Conservation (phyloP, 2,329 filamentous ascomycete genomes). For the Colletotrichum phormii region DNA sequence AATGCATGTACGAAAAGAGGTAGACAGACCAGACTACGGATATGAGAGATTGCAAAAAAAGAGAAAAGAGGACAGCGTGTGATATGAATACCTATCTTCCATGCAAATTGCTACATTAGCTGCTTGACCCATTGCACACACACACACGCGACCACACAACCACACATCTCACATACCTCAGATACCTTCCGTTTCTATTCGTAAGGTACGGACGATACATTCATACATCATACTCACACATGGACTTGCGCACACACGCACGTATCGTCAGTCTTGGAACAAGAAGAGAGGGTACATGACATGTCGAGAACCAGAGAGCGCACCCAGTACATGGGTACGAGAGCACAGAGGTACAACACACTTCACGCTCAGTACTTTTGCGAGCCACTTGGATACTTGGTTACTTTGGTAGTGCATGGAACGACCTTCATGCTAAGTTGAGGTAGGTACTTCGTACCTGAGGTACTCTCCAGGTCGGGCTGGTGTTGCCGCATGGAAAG, state of each 20-base stretch:
- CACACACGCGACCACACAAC: not conserved
- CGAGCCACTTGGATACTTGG: not conserved
- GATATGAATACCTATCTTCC: constrained; percentile 20
- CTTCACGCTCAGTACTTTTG: not conserved
- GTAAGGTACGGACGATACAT: not conserved
- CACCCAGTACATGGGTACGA: constrained; percentile 26
- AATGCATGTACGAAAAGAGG: not conserved
- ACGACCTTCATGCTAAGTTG: not conserved
- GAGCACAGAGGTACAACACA: not conserved
- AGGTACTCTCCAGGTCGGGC: not conserved
- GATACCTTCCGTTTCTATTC: not conserved
- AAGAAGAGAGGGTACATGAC: not conserved
- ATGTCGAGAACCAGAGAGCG: constrained; percentile 10
- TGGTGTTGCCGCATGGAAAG: not conserved
- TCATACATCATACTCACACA: not conserved
- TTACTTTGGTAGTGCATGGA: not conserved
- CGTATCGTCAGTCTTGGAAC: not conserved
- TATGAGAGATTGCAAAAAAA: not conserved
- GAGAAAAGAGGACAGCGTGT: not conserved
- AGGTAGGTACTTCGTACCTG: not conserved
- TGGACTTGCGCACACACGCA: not conserved
- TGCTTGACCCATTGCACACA: constrained; percentile 17
- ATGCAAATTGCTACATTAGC: constrained; percentile 1
- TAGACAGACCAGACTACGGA: not conserved
- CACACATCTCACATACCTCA: not conserved